Evolutionary conservation across 331 rosid genomes (phyloP).

Genomic region (Malus hybrid): DNA sequence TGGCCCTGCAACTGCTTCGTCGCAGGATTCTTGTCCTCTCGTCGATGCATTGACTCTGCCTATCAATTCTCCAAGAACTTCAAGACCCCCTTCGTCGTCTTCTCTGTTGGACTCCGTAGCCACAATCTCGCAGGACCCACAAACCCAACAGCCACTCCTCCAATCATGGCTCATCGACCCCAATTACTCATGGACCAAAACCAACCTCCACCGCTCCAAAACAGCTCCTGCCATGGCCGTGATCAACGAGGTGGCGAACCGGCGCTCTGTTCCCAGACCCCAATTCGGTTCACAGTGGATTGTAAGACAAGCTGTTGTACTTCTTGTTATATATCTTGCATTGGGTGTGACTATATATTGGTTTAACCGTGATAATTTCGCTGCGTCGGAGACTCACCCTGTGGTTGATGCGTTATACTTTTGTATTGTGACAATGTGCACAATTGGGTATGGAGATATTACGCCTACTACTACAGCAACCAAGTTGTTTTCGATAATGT

Average conservation of each 20-base stretch:
- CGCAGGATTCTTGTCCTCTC: conserved; percentile 36
- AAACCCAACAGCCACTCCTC: conserved; percentile 13
- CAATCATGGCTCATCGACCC: conserved; percentile 53
- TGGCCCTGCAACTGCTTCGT: conserved; percentile 55
- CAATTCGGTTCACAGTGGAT: conserved; percentile 48
- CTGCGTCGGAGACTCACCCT: conserved; percentile 59
- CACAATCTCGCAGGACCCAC: conserved; percentile 19
- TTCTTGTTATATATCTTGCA: conserved; percentile 51
- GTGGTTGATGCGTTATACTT: conserved; percentile 84
- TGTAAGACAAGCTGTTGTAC: conserved; percentile 55
- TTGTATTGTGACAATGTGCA: conserved; percentile 52
- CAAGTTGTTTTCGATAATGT: conserved; percentile 69
- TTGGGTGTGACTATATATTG: conserved; percentile 69
- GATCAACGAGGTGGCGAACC: conserved; percentile 35
- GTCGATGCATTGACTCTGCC: conserved; percentile 60
- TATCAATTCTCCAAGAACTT: conserved; percentile 26
- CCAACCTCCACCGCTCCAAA: conserved; percentile 75
- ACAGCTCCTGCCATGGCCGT: conserved; percentile 94
- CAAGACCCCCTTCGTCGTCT: conserved; percentile 8
- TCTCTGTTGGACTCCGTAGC: not conserved
- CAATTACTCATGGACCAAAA: conserved; percentile 34
- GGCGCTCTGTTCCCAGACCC: conserved; percentile 32
- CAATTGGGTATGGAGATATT: conserved; percentile 66
- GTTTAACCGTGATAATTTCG: conserved; percentile 51
- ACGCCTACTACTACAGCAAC: conserved; percentile 66